Percentiles rank a stretch among this genome's conserved stretches.
Conservation (phyloP, 23 red algal species). For the Cyanidiococcus yangmingshanensis region DNA sequence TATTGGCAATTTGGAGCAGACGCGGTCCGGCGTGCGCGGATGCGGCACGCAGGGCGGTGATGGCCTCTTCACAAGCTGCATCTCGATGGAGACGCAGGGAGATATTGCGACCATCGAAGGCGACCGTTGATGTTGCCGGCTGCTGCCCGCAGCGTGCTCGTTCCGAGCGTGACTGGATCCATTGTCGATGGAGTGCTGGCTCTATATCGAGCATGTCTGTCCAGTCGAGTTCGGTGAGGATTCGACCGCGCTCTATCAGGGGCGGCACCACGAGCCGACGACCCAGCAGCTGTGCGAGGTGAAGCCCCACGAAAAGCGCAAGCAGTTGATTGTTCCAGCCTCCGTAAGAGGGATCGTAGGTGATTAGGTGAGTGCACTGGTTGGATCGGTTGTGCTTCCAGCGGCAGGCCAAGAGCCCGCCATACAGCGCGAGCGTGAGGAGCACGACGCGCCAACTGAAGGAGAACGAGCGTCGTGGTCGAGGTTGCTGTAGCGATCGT, state of each 20-base stretch:
- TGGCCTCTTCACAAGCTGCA: not conserved
- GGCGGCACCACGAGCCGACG: not conserved
- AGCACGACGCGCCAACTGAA: too few relatives aligned
- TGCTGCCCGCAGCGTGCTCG: not conserved
- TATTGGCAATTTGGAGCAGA: not conserved
- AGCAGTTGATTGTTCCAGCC: not conserved
- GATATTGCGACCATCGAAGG: not conserved
- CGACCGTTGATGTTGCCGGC: not conserved
- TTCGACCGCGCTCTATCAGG: not conserved
- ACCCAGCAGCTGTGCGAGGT: not conserved
- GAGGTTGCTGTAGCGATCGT: too few relatives aligned
- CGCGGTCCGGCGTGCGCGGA: not conserved
- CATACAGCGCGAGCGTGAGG: not conserved
- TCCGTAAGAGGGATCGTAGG: not conserved
- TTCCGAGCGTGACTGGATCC: not conserved
- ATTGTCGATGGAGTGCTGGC: not conserved
- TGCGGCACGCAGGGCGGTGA: not conserved
- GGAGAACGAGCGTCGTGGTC: too few relatives aligned
- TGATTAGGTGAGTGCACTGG: not conserved
- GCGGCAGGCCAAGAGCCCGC: not conserved
- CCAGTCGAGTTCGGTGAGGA: not conserved
- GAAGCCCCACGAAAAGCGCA: not conserved
- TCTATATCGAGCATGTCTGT: not conserved
- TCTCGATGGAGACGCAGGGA: not conserved
- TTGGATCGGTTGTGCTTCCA: not conserved